These are phyloP conservation scores for Penicillium verrucosum DNA, from an alignment of 2,329 filamentous ascomycete genomes.

Conservation along the genomic window DNA sequence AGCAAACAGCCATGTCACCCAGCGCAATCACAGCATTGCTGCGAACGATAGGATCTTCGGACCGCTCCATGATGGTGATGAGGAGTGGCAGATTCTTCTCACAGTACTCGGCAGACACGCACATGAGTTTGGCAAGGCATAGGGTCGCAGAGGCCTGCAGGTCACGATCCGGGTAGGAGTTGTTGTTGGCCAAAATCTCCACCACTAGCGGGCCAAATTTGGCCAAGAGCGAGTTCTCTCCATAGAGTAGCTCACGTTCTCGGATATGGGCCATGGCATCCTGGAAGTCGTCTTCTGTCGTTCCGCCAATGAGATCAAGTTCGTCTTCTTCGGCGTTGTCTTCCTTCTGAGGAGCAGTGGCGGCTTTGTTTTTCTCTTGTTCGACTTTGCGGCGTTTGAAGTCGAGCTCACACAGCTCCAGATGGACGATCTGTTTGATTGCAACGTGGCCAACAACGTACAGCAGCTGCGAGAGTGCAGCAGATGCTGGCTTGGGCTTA, in stretches of 20 bases:
- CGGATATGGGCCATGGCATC: constrained; percentile 82
- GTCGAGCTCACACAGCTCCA: constrained; percentile 95
- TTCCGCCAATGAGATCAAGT: constrained; percentile 92
- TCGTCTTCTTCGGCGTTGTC: constrained; percentile 73
- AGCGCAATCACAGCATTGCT: constrained; percentile 96
- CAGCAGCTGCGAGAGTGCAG: constrained; percentile 81
- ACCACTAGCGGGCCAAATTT: constrained; percentile 88
- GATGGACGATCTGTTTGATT: constrained; percentile 97
- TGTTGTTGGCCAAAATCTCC: constrained; percentile 94
- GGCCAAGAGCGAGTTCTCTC: constrained; percentile 76
- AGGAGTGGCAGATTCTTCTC: constrained; percentile 87
- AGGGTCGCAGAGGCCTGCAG: constrained; percentile 91
- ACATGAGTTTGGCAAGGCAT: constrained; percentile 98
- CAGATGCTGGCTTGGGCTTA: constrained; percentile 63
- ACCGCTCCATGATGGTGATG: constrained; percentile 96
- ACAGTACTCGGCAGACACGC: constrained; percentile 93
- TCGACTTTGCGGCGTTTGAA: constrained; percentile 86
- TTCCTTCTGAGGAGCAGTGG: constrained; percentile 45
- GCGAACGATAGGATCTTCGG: constrained; percentile 83
- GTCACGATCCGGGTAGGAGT: constrained; percentile 81
- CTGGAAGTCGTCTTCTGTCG: constrained; percentile 89
- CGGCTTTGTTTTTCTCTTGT: constrained; percentile 48
- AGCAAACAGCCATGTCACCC: constrained; percentile 98
- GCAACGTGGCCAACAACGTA: constrained; percentile 96
- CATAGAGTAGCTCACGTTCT: constrained; percentile 79